A percentile compares a stretch with the other conserved stretches of the same genome.
phyloP scores from a whole-genome alignment of 2,329 filamentous ascomycete species.

The Niveomyces coronatus region DNA sequence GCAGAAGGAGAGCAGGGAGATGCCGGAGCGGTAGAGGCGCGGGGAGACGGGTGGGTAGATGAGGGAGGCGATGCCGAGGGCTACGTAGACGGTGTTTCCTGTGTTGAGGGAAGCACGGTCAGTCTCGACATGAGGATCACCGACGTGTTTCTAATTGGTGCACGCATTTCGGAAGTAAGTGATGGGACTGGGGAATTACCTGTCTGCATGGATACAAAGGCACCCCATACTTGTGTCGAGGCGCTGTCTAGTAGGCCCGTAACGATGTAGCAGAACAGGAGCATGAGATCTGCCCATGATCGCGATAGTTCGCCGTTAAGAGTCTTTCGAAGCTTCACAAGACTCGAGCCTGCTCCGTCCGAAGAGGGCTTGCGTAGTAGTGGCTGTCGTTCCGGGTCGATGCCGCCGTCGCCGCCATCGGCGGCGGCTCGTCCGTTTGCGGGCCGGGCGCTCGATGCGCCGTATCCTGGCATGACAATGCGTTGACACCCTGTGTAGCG shows the following conservation, averaged over 20 bases:
- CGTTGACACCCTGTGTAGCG: not conserved
- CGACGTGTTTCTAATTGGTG: not conserved
- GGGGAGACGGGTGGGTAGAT: conserved; percentile 17
- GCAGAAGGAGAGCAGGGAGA: conserved; percentile 61
- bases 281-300: conserved; percentile 54
- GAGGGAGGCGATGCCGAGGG: conserved; percentile 57
- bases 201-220: conserved; percentile 78
- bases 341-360: conserved; percentile 9
- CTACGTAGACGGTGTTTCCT: conserved; percentile 72
- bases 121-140: conserved; percentile 1
- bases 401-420: not conserved
- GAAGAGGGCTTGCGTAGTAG: conserved; percentile 20
- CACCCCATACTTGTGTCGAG: conserved; percentile 66
- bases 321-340: conserved; percentile 20
- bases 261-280: conserved; percentile 65
- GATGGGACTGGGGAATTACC: conserved; percentile 32
- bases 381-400: conserved; percentile 23
- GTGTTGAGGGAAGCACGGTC: not conserved
- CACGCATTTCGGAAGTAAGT: no score
- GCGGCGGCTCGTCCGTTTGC: conserved; percentile 11
- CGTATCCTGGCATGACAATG: conserved; percentile 12
- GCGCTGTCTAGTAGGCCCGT: conserved; percentile 70
- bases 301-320: conserved; percentile 42
- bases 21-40: conserved; percentile 47
- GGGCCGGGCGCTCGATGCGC: conserved; percentile 9